Base-by-base conservation (phyloP, 192 early-diverging fungal species). In the Entomortierella chlamydospora region DNA sequence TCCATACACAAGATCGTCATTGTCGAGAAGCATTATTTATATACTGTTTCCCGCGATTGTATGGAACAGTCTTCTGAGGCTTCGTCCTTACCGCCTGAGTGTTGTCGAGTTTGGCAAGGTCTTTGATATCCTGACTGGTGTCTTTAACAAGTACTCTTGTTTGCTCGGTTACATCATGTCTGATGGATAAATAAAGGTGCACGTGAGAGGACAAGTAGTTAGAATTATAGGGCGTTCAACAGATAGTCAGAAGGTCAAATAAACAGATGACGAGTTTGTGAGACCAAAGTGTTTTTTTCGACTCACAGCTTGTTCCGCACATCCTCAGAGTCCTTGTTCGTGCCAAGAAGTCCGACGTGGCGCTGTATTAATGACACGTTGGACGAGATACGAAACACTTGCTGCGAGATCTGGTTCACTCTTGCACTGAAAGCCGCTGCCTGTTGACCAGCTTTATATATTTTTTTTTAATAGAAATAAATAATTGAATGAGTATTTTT, bases 351-450 rank as follows among this genome's bases (percentile, higher is more conserved):
- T 18, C 81, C 82, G 13, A 97, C 91, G 0, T 94, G 84, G 17
- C 90, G 87, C 20, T 96, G 90, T 50, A 97, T 95, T 66, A 88
- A 89, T 12, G 92, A 92, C 30, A 95, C 93, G 78, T 93, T 94
- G 66, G 87, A 89, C 52, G 94, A 95, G 62, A 98, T 94, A 42
- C 86, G 85, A 81, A 96, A 97, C 34, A 98, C 89, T 68, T 93
- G 87, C 65, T 94, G 92, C 15, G 95, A 96, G 13, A 94, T 86
- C 59, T 88, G 85, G 37, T 93, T 91, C 30, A 66, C 37, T 18
- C 37, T 56, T 12, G 61, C 61, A 50, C 29, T 53, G 26, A 68
- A 68, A 1, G 59, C 65, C n/a, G 51, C 58, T 49, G 60, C 60
- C 23, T 42, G 0, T 31, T 12, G 34, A 29, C 51, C 31, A 33